phyloP scores from a whole-genome alignment of 805 yeast species.

The Kodamaea kaohsiungensis region DNA sequence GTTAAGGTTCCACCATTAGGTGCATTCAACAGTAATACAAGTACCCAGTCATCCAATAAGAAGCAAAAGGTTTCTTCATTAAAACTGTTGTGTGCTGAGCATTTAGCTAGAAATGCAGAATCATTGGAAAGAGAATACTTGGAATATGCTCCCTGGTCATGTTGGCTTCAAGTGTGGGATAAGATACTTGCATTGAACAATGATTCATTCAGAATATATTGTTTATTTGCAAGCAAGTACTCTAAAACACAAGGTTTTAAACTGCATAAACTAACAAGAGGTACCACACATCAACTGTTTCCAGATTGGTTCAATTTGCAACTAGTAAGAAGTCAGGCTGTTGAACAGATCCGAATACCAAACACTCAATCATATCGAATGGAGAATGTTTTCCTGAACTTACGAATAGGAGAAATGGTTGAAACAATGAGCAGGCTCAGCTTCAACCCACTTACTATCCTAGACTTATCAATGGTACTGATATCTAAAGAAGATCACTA shows the following conservation, averaged over 20 bases:
- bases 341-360: slow-evolving; percentile 19
- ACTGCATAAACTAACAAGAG: slow-evolving; percentile 21
- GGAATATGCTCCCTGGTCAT: slow-evolving; percentile 26
- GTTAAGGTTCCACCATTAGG: slow-evolving; percentile 16
- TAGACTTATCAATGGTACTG: slow-evolving; percentile 28
- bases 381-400: slow-evolving; percentile 36
- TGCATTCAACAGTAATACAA: slow-evolving; percentile 13
- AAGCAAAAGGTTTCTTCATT: slow-evolving; percentile 10
- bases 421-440: slow-evolving; percentile 18
- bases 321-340: slow-evolving; percentile 10
- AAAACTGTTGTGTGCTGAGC: slow-evolving; percentile 25
- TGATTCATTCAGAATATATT: slow-evolving; percentile 33
- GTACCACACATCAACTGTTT: background rate
- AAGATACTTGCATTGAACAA: slow-evolving; percentile 21
- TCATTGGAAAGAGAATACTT: slow-evolving; percentile 21
- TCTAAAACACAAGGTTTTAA: slow-evolving; percentile 19
- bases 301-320: slow-evolving; percentile 8
- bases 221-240: slow-evolving; percentile 27
- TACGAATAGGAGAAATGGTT: slow-evolving; percentile 23
- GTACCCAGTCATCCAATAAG: slow-evolving; percentile 15
- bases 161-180: slow-evolving; percentile 37
- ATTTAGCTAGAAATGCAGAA: slow-evolving; percentile 30
- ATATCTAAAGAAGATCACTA: slow-evolving; percentile 22
- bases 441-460: slow-evolving; percentile 20
- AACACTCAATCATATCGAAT: slow-evolving; percentile 27